Base-by-base conservation (phyloP, 1,139 yeast species). In the Magnusiomyces starmeri region DNA sequence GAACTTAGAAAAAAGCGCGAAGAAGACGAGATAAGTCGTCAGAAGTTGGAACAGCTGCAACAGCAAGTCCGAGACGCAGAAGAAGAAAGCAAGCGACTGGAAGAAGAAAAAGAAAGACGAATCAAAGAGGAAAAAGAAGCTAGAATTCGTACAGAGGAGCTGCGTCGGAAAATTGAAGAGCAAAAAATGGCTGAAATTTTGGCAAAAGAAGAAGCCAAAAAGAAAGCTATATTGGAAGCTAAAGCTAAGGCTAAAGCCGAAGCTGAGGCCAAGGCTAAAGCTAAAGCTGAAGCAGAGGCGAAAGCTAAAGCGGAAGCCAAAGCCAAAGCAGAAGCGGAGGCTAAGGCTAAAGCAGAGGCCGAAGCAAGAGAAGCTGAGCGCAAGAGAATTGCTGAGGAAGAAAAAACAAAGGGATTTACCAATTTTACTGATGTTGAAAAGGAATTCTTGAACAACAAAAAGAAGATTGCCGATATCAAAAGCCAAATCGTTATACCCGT, bases 391-490 rank as follows among this genome's bases (percentile, higher is more conserved):
- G 56, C 53, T 16, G 56, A 46, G 21, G 47, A 43, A 22, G 52
- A 34, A 37, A 46, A 49, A 41, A 22, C 24, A 51, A 27, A 53
- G 46, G 18, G 37, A 41, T 58, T 70, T 25, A 74, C 82, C 0
- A 68, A 73, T 58, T 71, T 69, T 50, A 47, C 54, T 0, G 60
- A 60, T 0, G 73, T 85, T 9, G 80, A 78, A 48, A 61, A 65
- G 25, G 73, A 71, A 27, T 83, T 80, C 57, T 50, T 69, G n/a
- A 66, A 73, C 45, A 78, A 85, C 61, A 81, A 76, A 59, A 66
- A 75, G 48, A 76, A 76, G 57, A 85, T 86, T 51, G 65, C 64
- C 4, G 76, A 75, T 39, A 85, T 88, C 56, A 86, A 88, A 61
- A 58, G 61, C 1, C 72, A 76, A 24, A 75, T 90, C 37, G 54